These are phyloP conservation scores for Xanthoconium stramineum DNA, from an alignment of 768 basidiomycete genomes.

Conservation along the genomic window DNA sequence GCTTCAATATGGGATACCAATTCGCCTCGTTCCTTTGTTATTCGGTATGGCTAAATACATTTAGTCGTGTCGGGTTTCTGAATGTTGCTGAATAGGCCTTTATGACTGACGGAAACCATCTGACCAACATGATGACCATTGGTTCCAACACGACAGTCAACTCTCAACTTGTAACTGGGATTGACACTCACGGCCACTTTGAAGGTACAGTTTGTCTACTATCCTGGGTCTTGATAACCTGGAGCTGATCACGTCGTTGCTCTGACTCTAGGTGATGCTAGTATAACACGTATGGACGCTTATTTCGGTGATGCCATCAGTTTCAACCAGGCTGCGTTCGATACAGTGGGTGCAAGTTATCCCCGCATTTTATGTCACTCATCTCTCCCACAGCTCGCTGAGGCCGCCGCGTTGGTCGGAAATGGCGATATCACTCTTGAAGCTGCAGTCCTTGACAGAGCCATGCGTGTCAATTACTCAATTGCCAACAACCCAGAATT, in stretches of 20 bases:
- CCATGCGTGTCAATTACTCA: constrained; percentile 18
- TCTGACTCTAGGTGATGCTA: background rate
- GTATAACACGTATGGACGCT: background rate
- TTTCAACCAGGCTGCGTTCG: background rate
- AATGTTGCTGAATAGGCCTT: constrained; percentile 19
- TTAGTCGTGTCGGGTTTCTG: background rate
- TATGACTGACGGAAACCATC: constrained; percentile 22
- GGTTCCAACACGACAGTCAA: constrained; percentile 16
- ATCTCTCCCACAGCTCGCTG: constrained; percentile 2
- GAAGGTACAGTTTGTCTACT: constrained; percentile 9
- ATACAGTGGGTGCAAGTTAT: background rate
- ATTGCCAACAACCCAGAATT: constrained; percentile 22
- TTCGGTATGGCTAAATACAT: constrained; percentile 3
- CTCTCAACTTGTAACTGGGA: constrained; percentile 3
- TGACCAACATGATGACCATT: constrained; percentile 27
- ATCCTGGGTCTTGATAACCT: background rate
- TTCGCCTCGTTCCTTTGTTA: constrained; percentile 14
- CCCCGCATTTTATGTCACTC: too few species aligned
- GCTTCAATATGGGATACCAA: constrained; percentile 22
- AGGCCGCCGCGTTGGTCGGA: constrained; percentile 16
- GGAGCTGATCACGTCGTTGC: background rate
- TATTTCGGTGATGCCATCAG: background rate
- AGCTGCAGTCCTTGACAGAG: constrained; percentile 16
- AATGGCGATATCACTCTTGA: constrained; percentile 16
- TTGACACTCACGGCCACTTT: constrained; percentile 21